Percentiles rank a stretch among this genome's conserved stretches.
These are phyloP conservation scores for Starmerella bacillaris DNA, from an alignment of 805 yeast species.

Conservation along the genomic window DNA sequence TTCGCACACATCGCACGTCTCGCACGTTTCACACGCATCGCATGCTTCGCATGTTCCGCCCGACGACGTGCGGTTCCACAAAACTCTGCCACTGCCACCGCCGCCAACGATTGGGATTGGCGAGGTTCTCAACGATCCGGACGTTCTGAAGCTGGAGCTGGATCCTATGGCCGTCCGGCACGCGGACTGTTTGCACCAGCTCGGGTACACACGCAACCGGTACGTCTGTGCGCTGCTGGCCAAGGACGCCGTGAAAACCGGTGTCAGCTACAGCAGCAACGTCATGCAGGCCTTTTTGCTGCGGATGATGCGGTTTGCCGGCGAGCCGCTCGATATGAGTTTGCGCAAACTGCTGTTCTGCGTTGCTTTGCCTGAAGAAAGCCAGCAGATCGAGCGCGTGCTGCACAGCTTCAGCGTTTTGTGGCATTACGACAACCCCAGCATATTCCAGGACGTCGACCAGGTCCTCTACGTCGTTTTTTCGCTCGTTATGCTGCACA, in stretches of 20 bases:
- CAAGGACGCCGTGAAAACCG: slow-evolving; percentile 5
- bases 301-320: slow-evolving; percentile 31
- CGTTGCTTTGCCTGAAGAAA: slow-evolving; percentile 47
- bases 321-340: slow-evolving; percentile 48
- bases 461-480: slow-evolving; percentile 46
- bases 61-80: slow-evolving; percentile 7
- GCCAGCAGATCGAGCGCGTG: slow-evolving; percentile 60
- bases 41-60: too few species aligned
- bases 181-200: slow-evolving; percentile 11
- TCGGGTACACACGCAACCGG: slow-evolving; percentile 12
- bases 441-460: slow-evolving; percentile 27
- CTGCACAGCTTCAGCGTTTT: slow-evolving; percentile 38
- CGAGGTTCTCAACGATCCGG: slow-evolving; percentile 5
- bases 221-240: slow-evolving; percentile 15
- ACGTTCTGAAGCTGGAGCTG: slow-evolving; percentile 5
- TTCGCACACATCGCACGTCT: too few species aligned
- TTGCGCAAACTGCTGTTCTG: slow-evolving; percentile 40
- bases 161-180: slow-evolving; percentile 13
- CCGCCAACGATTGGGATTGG: slow-evolving; percentile 12
- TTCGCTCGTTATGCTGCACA: slow-evolving; percentile 52
- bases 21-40: too few species aligned
- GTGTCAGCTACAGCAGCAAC: slow-evolving; percentile 6
- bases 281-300: slow-evolving; percentile 16
- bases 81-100: slow-evolving; percentile 12
- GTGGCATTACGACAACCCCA: slow-evolving; percentile 31